Conservation (phyloP, 2,329 filamentous ascomycete species). For the Fusarium concolor region DNA sequence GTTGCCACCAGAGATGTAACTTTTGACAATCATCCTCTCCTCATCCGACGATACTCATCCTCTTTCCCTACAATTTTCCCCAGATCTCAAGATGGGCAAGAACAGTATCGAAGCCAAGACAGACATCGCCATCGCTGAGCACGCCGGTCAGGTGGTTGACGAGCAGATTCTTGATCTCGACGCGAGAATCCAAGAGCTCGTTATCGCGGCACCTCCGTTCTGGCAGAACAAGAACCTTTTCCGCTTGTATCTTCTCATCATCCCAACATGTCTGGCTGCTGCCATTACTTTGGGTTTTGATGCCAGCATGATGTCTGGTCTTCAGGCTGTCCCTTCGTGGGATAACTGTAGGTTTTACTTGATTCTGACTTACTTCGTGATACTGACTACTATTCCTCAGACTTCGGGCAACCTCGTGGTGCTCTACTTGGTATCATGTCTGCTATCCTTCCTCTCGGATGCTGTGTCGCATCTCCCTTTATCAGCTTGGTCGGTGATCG, state of each 20-base stretch:
- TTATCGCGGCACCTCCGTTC: slow-evolving; percentile 5
- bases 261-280: slow-evolving; percentile 23
- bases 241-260: slow-evolving; percentile 21
- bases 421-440: slow-evolving; percentile 13
- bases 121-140: not conserved
- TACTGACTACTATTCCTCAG: not conserved
- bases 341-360: slow-evolving; percentile 16
- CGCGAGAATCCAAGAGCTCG: not conserved
- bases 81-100: not conserved
- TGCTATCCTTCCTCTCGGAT: slow-evolving; percentile 12
- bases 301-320: slow-evolving; percentile 54
- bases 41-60: too few species aligned
- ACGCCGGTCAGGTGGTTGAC: not conserved
- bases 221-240: slow-evolving; percentile 18
- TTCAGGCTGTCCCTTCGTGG: slow-evolving; percentile 36
- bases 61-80: not conserved
- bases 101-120: not conserved
- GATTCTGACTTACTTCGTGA: rapidly evolving
- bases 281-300: slow-evolving; percentile 53
- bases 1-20: too few species aligned
- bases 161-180: not conserved
- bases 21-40: too few species aligned
- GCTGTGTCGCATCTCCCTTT: not conserved
- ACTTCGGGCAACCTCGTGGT: slow-evolving; percentile 47
- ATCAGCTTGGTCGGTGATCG: slow-evolving; percentile 15